A percentile compares a stretch with the other conserved stretches of the same genome.
Conservation (phyloP, 2,329 filamentous ascomycete species). For the Arthroderma uncinatum region DNA sequence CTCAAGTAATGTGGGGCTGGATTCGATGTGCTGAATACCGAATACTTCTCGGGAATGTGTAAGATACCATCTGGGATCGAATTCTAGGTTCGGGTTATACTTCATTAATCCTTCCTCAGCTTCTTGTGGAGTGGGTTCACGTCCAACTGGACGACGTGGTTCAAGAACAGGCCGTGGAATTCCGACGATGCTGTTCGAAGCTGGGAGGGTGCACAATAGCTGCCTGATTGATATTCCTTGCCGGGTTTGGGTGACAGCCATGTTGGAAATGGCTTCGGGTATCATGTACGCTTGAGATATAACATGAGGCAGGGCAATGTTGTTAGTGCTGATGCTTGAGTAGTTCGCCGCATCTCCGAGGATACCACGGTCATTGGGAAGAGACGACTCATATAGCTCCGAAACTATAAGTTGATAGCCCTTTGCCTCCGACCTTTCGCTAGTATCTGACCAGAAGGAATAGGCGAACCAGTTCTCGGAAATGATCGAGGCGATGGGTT, state of each 20-base stretch:
- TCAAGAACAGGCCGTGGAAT: constrained; percentile 72
- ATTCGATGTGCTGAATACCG: constrained; percentile 61
- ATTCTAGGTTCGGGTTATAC: constrained; percentile 67
- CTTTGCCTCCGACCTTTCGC: constrained; percentile 46
- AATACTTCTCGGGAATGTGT: constrained; percentile 74
- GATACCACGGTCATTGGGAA: constrained; percentile 73
- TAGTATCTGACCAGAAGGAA: constrained; percentile 54
- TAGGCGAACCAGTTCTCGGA: constrained; percentile 96
- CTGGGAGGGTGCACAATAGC: constrained; percentile 65
- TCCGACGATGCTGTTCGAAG: constrained; percentile 61
- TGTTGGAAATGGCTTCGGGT: constrained; percentile 62
- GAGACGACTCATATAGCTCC: constrained; percentile 79
- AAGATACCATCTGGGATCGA: constrained; percentile 69
- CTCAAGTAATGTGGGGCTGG: constrained; percentile 70
- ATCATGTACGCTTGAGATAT: constrained; percentile 73
- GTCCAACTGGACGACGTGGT: constrained; percentile 71
- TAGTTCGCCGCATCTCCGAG: constrained; percentile 59
- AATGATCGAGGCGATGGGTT: constrained; percentile 64
- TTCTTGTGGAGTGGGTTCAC: constrained; percentile 70
- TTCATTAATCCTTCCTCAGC: constrained; percentile 68
- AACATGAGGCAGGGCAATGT: constrained; percentile 57
- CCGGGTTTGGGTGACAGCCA: constrained; percentile 76
- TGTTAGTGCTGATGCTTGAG: constrained; percentile 61
- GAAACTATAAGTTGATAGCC: constrained; percentile 78
- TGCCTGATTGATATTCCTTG: constrained; percentile 84